Base-by-base conservation (phyloP, 108 stramenopile species). In the Poteriospumella lacustris region DNA sequence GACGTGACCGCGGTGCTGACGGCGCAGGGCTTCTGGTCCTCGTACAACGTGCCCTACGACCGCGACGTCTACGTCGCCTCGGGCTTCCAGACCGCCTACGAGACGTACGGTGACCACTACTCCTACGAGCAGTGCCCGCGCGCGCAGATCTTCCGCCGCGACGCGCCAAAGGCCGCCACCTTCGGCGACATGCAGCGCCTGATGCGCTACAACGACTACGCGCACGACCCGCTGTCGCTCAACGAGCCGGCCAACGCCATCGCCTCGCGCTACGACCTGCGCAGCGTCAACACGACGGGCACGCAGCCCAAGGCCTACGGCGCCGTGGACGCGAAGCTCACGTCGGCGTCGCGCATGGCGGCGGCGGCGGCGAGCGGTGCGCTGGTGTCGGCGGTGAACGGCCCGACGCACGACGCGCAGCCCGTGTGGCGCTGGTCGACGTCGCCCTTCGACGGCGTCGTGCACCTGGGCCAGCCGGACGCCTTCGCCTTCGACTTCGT, bases 171-270 rank as follows among this genome's bases (percentile, higher is more conserved):
- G 42, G 75, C 39, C n/a, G 2, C 1, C 1, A 28, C 31, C 24
- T 1, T 58, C 28, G 59, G 1, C 1, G 47, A 1, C 38, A 58
- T 76, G 59, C 47, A 44, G 42, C n/a, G n/a, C 38, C 1, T 76
- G 24, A 39, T 76, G 75, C 75, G 75, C 56, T 76, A 76, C 75
- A 76, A 76, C 59, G 34, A 76, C 58, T 76, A 42, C 58, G 1
- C 2, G 75, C 3, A 47, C 31, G 75, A 76, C 39, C 58, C 56
- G 2, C 2, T 59, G 43, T n/a, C 19, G 24, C 2, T 1, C 2
- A 24, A 40, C 40, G 58, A 44, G 34, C 39, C 75, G 9, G 56
- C 29, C 1, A 40, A 56, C 39, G 33, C 29, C 75, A 76, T 76
- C 56, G 47, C 75, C 1, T 76, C 40, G n/a, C 75, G 75, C 15